Conservation (phyloP, 352 stramenopile species). For the Pythium aphanidermatum region DNA sequence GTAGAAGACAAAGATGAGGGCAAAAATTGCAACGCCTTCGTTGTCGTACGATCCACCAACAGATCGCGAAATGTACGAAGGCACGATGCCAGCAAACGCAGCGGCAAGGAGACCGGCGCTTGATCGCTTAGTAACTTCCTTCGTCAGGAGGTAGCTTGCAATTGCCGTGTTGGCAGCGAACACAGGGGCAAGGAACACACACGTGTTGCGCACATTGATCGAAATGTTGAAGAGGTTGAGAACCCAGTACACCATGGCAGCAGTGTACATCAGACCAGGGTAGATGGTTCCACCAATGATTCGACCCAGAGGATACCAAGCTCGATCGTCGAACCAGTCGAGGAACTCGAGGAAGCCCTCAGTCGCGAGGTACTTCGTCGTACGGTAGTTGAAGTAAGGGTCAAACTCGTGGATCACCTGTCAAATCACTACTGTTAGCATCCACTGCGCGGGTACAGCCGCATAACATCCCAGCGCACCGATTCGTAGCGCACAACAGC, state of each 20-base stretch:
- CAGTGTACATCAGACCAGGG: constrained; percentile 89
- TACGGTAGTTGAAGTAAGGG: constrained; percentile 98
- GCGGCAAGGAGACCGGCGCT: constrained; percentile 88
- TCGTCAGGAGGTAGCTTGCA: constrained; percentile 87
- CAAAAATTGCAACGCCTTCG: constrained; percentile 97
- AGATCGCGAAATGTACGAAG: constrained; percentile 95
- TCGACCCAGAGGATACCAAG: constrained; percentile 91
- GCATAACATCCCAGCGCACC: constrained; percentile 22
- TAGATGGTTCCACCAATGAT: constrained; percentile 94
- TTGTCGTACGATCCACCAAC: constrained; percentile 98
- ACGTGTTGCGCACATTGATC: constrained; percentile 91
- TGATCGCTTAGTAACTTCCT: constrained; percentile 84
- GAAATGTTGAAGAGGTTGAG: constrained; percentile 90
- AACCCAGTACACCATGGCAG: constrained; percentile 84
- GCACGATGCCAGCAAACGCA: constrained; percentile 95
- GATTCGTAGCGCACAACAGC: constrained; percentile 92
- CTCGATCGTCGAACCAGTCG: constrained; percentile 97
- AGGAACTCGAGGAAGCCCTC: constrained; percentile 96
- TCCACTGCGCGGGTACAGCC: background rate
- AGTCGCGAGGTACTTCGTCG: constrained; percentile 94
- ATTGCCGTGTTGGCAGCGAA: constrained; percentile 88
- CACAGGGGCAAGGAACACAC: constrained; percentile 88
- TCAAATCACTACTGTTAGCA: too few species aligned
- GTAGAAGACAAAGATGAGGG: constrained; percentile 97
- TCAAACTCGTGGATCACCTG: constrained; percentile 91